Conservation (phyloP, 805 yeast genomes). For the Soucietia sequanensis region DNA sequence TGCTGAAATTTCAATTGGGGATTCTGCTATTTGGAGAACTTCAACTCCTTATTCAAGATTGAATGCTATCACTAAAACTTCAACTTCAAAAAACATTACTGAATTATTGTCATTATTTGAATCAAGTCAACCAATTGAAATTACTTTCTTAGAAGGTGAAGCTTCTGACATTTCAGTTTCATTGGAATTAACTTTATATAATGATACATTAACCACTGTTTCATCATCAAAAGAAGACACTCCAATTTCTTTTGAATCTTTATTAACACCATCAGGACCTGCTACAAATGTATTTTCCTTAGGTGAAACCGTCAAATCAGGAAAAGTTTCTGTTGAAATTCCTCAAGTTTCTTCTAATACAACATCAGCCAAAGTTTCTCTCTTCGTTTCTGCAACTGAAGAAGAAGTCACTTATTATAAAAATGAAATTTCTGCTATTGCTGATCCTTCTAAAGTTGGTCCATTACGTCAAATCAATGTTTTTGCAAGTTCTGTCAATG, state of each 20-base stretch:
- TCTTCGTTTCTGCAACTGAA: slow-evolving; percentile 26
- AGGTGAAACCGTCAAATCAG: slow-evolving; percentile 15
- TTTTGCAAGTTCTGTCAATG: no score
- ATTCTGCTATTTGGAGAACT: slow-evolving; percentile 25
- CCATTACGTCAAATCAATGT: slow-evolving; percentile 26
- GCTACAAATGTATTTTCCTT: slow-evolving; percentile 21
- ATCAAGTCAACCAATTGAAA: slow-evolving; percentile 8
- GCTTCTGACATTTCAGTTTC: slow-evolving; percentile 14
- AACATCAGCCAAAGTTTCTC: slow-evolving; percentile 20
- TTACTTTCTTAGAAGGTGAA: slow-evolving; percentile 22
- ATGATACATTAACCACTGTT: slow-evolving; percentile 12
- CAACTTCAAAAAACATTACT: slow-evolving; percentile 23
- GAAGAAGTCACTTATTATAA: slow-evolving; percentile 22
- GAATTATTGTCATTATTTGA: slow-evolving; percentile 20
- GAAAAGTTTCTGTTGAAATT: slow-evolving; percentile 14
- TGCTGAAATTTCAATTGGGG: slow-evolving; percentile 22
- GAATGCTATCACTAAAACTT: slow-evolving; percentile 14
- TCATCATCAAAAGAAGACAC: slow-evolving; percentile 2
- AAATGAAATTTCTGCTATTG: slow-evolving; percentile 10
- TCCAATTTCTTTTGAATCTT: slow-evolving; percentile 9
- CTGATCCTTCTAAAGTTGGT: slow-evolving; percentile 9
- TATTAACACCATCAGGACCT: slow-evolving; percentile 18
- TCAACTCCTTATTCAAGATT: slow-evolving; percentile 19
- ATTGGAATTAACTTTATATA: slow-evolving; percentile 18
- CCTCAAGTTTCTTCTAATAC: slow-evolving; percentile 20